Conservation (phyloP, 2,329 filamentous ascomycete species). For the Exophiala lecanii-corni region DNA sequence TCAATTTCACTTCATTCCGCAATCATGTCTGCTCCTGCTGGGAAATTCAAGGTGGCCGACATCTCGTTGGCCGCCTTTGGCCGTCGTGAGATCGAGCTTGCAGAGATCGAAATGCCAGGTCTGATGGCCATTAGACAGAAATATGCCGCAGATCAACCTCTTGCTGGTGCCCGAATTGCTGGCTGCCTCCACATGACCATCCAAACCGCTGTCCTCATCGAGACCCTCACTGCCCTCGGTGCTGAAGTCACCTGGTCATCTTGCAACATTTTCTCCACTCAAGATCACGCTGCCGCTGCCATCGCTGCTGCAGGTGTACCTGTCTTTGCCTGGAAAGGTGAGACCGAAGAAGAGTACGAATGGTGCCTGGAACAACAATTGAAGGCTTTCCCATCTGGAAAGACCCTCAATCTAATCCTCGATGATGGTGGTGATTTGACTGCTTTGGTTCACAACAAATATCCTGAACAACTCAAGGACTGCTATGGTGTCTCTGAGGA, state of each 20-base stretch:
- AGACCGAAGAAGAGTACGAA: slow-evolving; percentile 99
- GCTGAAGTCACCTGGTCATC: slow-evolving; percentile 98
- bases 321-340: slow-evolving; percentile 79
- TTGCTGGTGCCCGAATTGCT: slow-evolving; percentile 91
- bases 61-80: slow-evolving; percentile 96
- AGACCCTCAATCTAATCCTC: slow-evolving; percentile 97
- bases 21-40: slow-evolving; percentile 68
- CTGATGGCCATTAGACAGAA: slow-evolving; percentile 91
- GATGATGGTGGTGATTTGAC: slow-evolving; percentile 98
- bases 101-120: slow-evolving; percentile 95
- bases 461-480: slow-evolving; percentile 95
- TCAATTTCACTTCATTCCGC: not conserved
- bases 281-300: slow-evolving; percentile 96
- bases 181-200: slow-evolving; percentile 99
- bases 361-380: slow-evolving; percentile 99
- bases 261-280: slow-evolving; percentile 99
- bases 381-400: slow-evolving; percentile 88
- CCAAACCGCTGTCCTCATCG: slow-evolving; percentile 98
- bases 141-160: slow-evolving; percentile 88
- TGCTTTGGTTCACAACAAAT: slow-evolving; percentile 93
- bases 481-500: slow-evolving; percentile 99
- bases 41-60: slow-evolving; percentile 98
- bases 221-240: slow-evolving; percentile 90
- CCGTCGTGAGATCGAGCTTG: slow-evolving; percentile 97
- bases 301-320: slow-evolving; percentile 91